phyloP scores from a whole-genome alignment of 371 early-diverging fungal species.

The Choanephora cucurbitarum region DNA sequence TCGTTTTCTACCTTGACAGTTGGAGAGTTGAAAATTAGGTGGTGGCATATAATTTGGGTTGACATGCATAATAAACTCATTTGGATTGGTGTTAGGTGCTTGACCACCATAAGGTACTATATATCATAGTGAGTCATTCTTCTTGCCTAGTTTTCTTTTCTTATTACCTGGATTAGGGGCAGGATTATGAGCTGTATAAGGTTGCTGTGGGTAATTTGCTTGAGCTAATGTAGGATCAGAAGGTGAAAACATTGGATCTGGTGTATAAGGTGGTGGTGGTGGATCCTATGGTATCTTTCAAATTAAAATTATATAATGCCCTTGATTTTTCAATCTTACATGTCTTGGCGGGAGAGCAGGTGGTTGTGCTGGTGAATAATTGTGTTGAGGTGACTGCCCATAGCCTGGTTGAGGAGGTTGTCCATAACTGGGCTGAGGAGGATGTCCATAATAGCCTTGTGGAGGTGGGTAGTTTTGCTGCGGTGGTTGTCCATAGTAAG shows the following conservation, averaged over 20 bases:
- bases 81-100: not conserved
- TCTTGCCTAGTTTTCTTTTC: not conserved
- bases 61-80: slow-evolving; percentile 14
- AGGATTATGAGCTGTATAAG: slow-evolving; percentile 21
- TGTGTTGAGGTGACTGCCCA: not conserved
- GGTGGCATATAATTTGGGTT: slow-evolving; percentile 22
- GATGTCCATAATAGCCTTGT: not conserved
- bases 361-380: not conserved
- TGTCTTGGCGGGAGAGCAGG: not conserved
- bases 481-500: not conserved
- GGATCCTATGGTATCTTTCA: not conserved
- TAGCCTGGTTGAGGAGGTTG: slow-evolving; percentile 6
- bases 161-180: slow-evolving; percentile 20
- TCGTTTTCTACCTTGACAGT: slow-evolving; percentile 70
- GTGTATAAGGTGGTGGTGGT: slow-evolving; percentile 10
- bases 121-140: not conserved
- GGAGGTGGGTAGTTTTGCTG: slow-evolving; percentile 13
- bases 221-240: slow-evolving; percentile 24
- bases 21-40: slow-evolving; percentile 62
- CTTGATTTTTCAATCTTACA: too few species aligned
- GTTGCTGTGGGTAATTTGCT: slow-evolving; percentile 36
- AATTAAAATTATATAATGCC: too few species aligned
- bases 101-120: slow-evolving; percentile 12
- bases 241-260: slow-evolving; percentile 28
- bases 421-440: not conserved